phyloP scores from a whole-genome alignment of 139 green algal species.

The Chlorella vulgaris region DNA sequence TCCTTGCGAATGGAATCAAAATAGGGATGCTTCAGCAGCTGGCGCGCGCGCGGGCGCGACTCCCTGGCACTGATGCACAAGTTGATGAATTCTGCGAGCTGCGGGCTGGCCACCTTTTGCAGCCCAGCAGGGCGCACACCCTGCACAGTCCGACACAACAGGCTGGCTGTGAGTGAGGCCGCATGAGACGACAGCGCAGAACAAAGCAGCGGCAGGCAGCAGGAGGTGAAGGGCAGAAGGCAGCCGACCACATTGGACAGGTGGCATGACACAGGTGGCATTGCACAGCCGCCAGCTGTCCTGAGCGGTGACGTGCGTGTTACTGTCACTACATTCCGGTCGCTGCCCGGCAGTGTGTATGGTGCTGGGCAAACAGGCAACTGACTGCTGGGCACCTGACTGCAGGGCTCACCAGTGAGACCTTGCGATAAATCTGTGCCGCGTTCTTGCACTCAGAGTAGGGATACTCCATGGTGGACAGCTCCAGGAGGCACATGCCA shows the following conservation, averaged over 20 bases:
- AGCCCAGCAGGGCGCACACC: constrained; percentile 85
- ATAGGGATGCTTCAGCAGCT: constrained; percentile 94
- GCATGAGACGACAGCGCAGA: neutral
- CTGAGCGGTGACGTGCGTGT: no score
- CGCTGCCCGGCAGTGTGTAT: no score
- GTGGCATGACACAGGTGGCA: no score
- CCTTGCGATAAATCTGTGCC: constrained; percentile 99
- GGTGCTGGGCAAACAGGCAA: no score
- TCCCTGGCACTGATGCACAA: constrained; percentile 82
- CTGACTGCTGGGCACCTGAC: no score
- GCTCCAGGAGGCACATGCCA: constrained; percentile 98
- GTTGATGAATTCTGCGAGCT: constrained; percentile 89
- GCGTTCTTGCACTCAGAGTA: constrained; percentile 98
- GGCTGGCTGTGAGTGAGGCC: neutral
- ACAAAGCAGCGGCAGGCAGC: neutral
- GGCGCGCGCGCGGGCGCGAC: constrained; percentile 74
- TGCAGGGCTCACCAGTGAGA: constrained; percentile 86
- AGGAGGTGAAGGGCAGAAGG: neutral
- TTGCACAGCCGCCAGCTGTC: no score
- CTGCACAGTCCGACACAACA: constrained; percentile 40
- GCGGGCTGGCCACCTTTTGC: constrained; percentile 76
- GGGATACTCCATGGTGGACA: constrained; percentile 97
- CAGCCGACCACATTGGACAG: no score
- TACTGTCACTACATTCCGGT: no score
- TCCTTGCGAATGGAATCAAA: constrained; percentile 77